A percentile compares a stretch with the other conserved stretches of the same genome.
phyloP scores from a whole-genome alignment of 345 rosid genomes.

The Kandelia obovata region DNA sequence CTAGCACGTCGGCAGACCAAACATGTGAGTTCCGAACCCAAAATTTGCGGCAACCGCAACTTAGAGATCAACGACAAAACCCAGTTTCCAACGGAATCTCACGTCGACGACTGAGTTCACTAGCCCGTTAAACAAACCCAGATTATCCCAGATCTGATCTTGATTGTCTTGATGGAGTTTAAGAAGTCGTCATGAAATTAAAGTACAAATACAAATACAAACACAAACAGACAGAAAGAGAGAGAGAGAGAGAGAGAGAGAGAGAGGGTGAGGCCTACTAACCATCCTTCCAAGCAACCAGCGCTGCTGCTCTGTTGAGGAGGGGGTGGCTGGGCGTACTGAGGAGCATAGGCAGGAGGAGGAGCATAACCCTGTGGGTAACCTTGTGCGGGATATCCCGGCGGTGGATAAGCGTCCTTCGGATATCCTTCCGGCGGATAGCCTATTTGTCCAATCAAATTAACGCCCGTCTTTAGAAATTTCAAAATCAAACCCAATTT shows the following conservation, averaged over 20 bases:
- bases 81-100: no score
- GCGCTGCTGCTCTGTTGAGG: conserved; percentile 41
- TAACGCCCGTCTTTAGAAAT: not conserved
- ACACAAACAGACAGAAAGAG: not conserved
- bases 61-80: no score
- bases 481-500: not conserved
- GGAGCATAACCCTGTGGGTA: conserved; percentile 57
- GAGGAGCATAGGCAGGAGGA: conserved; percentile 74
- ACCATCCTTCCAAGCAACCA: conserved; percentile 83
- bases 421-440: conserved; percentile 90
- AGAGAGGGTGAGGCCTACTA: not conserved
- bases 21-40: no score
- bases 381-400: conserved; percentile 42
- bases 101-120: not conserved
- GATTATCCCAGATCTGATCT: conserved; percentile 4
- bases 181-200: no score
- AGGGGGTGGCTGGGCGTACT: conserved; percentile 63
- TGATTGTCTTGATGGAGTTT: no score
- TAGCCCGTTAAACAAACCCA: conserved; percentile 2
- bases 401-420: conserved; percentile 67
- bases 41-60: no score
- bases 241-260: not conserved
- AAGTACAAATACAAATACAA: not conserved
- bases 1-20: no score
- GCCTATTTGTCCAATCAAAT: conserved; percentile 34